A percentile compares a stretch with the other conserved stretches of the same genome.
These are phyloP conservation scores for Durusdinium trenchii DNA, from an alignment of 73 alveolate genomes.

Conservation along the genomic window DNA sequence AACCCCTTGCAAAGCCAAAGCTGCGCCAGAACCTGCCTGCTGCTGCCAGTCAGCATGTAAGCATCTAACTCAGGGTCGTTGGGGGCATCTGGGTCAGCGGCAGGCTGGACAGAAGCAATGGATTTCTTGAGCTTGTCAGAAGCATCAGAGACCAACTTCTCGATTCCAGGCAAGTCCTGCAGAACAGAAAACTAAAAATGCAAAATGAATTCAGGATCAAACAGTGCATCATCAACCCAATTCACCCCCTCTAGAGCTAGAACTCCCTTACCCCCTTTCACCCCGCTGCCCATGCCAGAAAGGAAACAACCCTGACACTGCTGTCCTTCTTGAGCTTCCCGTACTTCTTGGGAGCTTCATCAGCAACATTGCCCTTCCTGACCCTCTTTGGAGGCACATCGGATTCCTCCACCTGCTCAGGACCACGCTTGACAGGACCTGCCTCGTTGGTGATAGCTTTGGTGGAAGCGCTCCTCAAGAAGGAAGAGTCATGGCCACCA, in stretches of 20 bases:
- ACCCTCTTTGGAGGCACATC: not conserved
- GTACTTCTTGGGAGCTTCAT: conserved; percentile 42
- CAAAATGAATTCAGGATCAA: not conserved
- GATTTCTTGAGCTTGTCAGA: conserved; percentile 1
- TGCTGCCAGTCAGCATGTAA: not conserved
- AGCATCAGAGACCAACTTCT: not conserved
- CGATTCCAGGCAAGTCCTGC: conserved; percentile 26
- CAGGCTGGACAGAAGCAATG: not conserved
- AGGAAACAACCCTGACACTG: not conserved
- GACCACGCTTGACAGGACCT: not conserved
- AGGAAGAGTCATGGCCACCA: not conserved
- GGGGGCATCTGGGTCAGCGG: not conserved
- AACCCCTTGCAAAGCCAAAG: not conserved
- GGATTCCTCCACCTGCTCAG: not conserved
- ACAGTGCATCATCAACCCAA: not conserved
- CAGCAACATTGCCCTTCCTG: not conserved
- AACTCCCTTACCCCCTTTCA: not conserved
- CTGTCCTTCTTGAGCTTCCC: conserved; percentile 59
- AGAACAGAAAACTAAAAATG: not conserved
- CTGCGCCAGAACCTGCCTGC: not conserved
- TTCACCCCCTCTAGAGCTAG: too few relatives aligned
- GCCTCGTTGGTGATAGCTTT: not conserved
- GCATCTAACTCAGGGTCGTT: conserved; percentile 6
- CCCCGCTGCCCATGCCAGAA: not conserved
- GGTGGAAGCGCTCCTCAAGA: not conserved